Evolutionary conservation across 805 yeast species (phyloP), one percentile per base, ranked within the genome.

Genomic region (Candida schatavii): DNA sequence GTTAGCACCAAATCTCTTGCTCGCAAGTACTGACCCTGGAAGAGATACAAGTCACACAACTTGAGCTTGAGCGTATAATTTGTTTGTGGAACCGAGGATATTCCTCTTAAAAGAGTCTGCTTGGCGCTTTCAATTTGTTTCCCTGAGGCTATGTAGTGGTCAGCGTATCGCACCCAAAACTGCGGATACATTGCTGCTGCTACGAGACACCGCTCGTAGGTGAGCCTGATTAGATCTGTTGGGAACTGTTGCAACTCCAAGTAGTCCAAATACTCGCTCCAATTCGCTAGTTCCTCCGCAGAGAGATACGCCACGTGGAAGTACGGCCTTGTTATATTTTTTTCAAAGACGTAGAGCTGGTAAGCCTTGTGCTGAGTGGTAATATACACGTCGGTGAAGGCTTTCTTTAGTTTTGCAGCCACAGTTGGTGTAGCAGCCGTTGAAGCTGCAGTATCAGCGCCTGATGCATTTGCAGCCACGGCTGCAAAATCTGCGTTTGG

Each of bases 181-280:
- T 52, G 54, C 0, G 72, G 64, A 46, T 77, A 73, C n/a, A 57
- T 51, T 0, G 76, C 71, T 1, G 78, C 66, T 2, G 71, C 48
- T 3, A 75, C 61, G 4, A 79, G 46, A 30, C 80, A 72, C 44
- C 87, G 52, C 40, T 76, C 77, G 46, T 75, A 81, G 0, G 62
- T 49, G 11, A 71, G 65, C 11, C 51, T 53, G 5, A 63, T 47
- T 15, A 49, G 55, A 0, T 47, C 51, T 7, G 40, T 41, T 1
- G 64, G 55, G 31, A 55, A 62, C 18, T 59, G 51, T 39, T 51
- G 39, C 41, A 59, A 50, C 48, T 83, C 88, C 28, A 78, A 61
- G 43, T 69, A 77, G 46, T 72, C 73, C 28, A 85, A 51, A 56
- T 83, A 88, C 22, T 66, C 57, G 40, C 72, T 76, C 80, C 95